Evolutionary conservation across 1,284 basidiomycete species (phyloP).

Genomic region (Xerocomus amazonicus): DNA sequence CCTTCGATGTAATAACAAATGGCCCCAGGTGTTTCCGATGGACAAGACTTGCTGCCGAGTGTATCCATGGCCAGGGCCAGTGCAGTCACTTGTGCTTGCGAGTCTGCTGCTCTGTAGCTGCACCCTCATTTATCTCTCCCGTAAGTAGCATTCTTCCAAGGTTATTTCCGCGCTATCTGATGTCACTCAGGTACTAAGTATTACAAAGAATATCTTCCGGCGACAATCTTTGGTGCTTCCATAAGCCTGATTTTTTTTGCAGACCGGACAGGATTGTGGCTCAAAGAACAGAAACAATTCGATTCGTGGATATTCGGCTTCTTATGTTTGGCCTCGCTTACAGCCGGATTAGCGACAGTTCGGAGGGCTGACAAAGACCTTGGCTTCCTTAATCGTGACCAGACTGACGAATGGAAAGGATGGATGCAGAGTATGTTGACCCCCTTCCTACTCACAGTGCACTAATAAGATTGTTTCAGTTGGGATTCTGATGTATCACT

Average conservation of each 20-base stretch:
- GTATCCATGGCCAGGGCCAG: constrained; percentile 64
- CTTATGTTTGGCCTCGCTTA: constrained; percentile 53
- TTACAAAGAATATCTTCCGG: constrained; percentile 37
- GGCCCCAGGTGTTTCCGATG: constrained; percentile 67
- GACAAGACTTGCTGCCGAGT: constrained; percentile 81
- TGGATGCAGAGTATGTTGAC: constrained; percentile 84
- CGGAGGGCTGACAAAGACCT: constrained; percentile 75
- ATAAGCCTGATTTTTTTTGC: constrained; percentile 69
- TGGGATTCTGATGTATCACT: constrained; percentile 86
- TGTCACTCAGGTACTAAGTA: constrained; percentile 26
- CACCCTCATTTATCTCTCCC: constrained; percentile 10
- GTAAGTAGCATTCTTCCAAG: constrained; percentile 16
- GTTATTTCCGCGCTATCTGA: constrained; percentile 10
- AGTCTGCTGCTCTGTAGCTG: constrained; percentile 26
- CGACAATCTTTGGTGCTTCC: constrained; percentile 63
- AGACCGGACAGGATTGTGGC: constrained; percentile 79
- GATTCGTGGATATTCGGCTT: constrained; percentile 64
- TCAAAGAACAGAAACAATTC: constrained; percentile 86
- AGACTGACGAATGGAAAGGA: constrained; percentile 94
- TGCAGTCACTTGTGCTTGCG: constrained; percentile 60
- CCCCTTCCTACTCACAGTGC: constrained; percentile 1
- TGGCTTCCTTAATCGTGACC: constrained; percentile 85
- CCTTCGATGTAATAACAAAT: constrained; percentile 71
- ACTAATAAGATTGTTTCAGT: constrained; percentile 43
- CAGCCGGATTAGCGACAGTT: constrained; percentile 60